Percentiles rank a stretch among this genome's conserved stretches.
These are phyloP conservation scores for Ehretia macrophylla DNA, from an alignment of 257 asterid species.

Conservation along the genomic window DNA sequence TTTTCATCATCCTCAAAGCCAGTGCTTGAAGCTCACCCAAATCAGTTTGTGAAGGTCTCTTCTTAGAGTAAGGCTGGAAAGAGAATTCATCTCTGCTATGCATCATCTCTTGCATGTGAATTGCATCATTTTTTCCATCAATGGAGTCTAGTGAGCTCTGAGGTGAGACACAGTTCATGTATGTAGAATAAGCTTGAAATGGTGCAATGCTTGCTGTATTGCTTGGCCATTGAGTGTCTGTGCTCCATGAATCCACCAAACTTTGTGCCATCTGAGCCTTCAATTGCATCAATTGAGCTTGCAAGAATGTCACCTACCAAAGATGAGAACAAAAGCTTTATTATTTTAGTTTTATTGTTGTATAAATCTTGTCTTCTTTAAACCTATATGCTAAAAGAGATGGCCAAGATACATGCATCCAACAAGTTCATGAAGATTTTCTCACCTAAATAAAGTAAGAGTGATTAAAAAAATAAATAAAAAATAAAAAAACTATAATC, in stretches of 20 bases:
- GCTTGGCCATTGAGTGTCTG: constrained; percentile 32
- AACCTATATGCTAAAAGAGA: not conserved
- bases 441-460: no score
- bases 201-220: constrained; percentile 26
- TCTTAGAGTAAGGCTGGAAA: constrained; percentile 32
- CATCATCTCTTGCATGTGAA: constrained; percentile 31
- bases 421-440: no score
- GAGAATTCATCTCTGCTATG: constrained; percentile 25
- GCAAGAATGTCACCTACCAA: constrained; percentile 64
- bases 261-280: constrained; percentile 64
- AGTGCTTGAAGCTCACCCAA: constrained; percentile 77
- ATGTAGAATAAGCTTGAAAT: constrained; percentile 14
- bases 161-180: constrained; percentile 44
- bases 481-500: no score
- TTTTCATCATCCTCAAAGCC: constrained; percentile 81
- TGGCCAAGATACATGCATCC: no score
- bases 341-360: not conserved
- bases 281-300: constrained; percentile 77
- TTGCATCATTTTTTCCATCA: constrained; percentile 24
- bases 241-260: constrained; percentile 37
- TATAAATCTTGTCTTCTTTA: not conserved
- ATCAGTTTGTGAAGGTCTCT: constrained; percentile 62
- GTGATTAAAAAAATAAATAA: no score
- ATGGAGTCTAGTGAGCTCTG: constrained; percentile 66
- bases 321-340: not conserved